A percentile compares a stretch with the other conserved stretches of the same genome.
Evolutionary conservation across 306 rosid genomes (phyloP).

Genomic region (Purshia tridentata): DNA sequence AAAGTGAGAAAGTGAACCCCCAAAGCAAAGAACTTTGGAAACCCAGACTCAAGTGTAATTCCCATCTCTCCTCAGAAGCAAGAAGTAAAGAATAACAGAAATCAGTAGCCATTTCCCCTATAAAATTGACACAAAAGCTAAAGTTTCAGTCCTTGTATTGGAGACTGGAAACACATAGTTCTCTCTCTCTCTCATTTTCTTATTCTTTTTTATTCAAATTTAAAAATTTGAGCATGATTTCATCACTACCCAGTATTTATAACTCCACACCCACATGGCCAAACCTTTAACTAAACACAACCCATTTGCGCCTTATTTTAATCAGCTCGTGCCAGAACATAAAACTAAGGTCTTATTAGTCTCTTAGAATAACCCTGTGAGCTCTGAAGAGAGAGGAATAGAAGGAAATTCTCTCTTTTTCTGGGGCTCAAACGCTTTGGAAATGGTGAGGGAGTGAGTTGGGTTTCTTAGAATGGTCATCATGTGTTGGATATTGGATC

Average conservation of each 20-base stretch:
- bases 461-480: slow-evolving; percentile 37
- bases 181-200: slow-evolving; percentile 24
- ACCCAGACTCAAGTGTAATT: slow-evolving; percentile 58
- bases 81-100: slow-evolving; percentile 67
- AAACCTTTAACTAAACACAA: slow-evolving; percentile 54
- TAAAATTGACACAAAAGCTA: slow-evolving; percentile 64
- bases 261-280: slow-evolving; percentile 66
- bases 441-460: slow-evolving; percentile 50
- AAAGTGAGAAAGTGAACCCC: slow-evolving; percentile 68
- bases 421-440: slow-evolving; percentile 45
- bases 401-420: slow-evolving; percentile 23
- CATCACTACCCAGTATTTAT: slow-evolving; percentile 64
- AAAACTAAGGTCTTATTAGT: slow-evolving; percentile 37
- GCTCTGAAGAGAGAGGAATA: slow-evolving; percentile 25
- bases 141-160: slow-evolving; percentile 91
- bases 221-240: slow-evolving; percentile 49
- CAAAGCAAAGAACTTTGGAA: slow-evolving; percentile 56
- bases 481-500: slow-evolving; percentile 34
- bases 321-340: slow-evolving; percentile 40
- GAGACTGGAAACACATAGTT: slow-evolving; percentile 80
- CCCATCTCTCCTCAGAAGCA: slow-evolving; percentile 45
- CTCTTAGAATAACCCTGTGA: no score
- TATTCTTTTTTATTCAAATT: background rate
- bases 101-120: slow-evolving; percentile 56
- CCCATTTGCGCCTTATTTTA: slow-evolving; percentile 31